Evolutionary conservation across 805 yeast species (phyloP).

Genomic region (Yarrowia deformans): DNA sequence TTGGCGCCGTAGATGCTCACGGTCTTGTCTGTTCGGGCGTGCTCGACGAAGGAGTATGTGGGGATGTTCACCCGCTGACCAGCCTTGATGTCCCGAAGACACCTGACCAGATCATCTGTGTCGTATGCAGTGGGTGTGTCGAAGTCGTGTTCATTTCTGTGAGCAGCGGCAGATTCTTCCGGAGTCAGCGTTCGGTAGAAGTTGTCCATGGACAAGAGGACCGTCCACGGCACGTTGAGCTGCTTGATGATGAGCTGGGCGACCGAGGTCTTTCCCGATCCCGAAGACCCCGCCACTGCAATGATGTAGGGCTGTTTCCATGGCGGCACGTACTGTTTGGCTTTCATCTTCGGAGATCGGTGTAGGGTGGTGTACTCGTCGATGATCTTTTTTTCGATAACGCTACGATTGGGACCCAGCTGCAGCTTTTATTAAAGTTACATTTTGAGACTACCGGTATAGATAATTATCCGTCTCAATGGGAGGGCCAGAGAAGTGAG

Average conservation of each 20-base stretch:
- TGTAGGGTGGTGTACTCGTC: background rate
- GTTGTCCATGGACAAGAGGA: conserved; percentile 85
- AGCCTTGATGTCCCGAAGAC: conserved; percentile 68
- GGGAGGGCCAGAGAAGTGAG: background rate
- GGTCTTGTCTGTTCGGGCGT: conserved; percentile 66
- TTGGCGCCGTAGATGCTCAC: conserved; percentile 90
- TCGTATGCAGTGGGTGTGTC: conserved; percentile 89
- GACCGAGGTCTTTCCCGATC: conserved; percentile 94
- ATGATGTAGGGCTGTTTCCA: conserved; percentile 87
- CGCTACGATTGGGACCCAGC: conserved; percentile 15
- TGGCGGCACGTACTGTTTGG: conserved; percentile 68
- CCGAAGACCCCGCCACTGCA: conserved; percentile 86
- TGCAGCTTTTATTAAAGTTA: conserved; percentile 16
- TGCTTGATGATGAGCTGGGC: conserved; percentile 81
- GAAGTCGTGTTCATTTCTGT: conserved; percentile 75
- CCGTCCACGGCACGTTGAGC: conserved; percentile 86
- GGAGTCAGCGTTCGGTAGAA: conserved; percentile 78
- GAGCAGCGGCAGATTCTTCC: conserved; percentile 70
- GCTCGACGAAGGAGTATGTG: conserved; percentile 69
- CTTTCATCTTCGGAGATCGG: conserved; percentile 1
- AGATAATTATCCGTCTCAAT: background rate
- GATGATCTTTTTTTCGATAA: conserved; percentile 27
- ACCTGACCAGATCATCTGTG: conserved; percentile 69
- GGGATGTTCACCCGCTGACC: conserved; percentile 75
- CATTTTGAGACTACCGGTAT: background rate